phyloP scores from a whole-genome alignment of 345 rosid species.

The Ricinus communis region DNA sequence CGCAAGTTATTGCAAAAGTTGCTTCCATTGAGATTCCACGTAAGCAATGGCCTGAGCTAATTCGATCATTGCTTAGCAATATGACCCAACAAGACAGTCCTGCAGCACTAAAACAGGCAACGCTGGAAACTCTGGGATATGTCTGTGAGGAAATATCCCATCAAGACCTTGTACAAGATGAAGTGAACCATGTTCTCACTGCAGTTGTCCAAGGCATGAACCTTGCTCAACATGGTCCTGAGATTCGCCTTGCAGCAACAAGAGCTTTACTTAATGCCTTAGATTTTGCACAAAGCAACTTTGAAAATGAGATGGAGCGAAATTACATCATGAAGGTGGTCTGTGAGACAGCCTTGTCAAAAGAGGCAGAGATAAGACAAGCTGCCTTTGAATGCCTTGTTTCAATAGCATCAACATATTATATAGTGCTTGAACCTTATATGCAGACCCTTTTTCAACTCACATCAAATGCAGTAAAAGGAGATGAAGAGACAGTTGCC shows the following conservation, averaged over 20 bases:
- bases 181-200: conserved; percentile 87
- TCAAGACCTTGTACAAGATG: conserved; percentile 82
- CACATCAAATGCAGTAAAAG: conserved; percentile 83
- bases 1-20: conserved; percentile 90
- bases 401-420: conserved; percentile 85
- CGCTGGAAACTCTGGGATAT: conserved; percentile 84
- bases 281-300: conserved; percentile 89
- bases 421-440: conserved; percentile 81
- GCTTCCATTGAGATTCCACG: conserved; percentile 89
- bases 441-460: conserved; percentile 83
- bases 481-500: conserved; percentile 84
- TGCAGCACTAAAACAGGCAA: conserved; percentile 74
- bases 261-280: conserved; percentile 78
- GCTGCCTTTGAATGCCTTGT: conserved; percentile 97
- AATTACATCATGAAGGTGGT: conserved; percentile 91
- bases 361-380: conserved; percentile 79
- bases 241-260: conserved; percentile 87
- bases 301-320: conserved; percentile 91
- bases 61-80: conserved; percentile 61
- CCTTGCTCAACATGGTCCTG: conserved; percentile 62
- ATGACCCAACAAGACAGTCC: conserved; percentile 69
- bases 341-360: conserved; percentile 81
- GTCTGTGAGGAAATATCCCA: conserved; percentile 91
- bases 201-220: conserved; percentile 99
- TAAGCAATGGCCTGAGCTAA: conserved; percentile 92